Conservation (phyloP, 2,329 filamentous ascomycete genomes). For the Fusarium ramigenum region DNA sequence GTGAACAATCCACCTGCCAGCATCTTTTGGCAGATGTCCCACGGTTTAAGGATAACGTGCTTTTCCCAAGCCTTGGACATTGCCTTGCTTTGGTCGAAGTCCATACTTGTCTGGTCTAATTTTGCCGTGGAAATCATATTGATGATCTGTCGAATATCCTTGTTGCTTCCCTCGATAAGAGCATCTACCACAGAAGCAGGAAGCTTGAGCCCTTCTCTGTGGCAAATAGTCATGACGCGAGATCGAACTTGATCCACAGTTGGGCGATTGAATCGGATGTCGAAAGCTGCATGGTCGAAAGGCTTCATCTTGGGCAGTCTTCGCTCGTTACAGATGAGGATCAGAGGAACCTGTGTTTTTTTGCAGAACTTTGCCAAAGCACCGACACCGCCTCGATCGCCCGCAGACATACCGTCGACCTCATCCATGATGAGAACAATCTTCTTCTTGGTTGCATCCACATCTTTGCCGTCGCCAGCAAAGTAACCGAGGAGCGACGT, state of each 20-base stretch:
- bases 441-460: slow-evolving; percentile 87
- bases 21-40: slow-evolving; percentile 97
- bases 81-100: slow-evolving; percentile 85
- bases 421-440: slow-evolving; percentile 98
- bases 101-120: slow-evolving; percentile 81
- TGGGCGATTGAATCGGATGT: slow-evolving; percentile 87
- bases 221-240: slow-evolving; percentile 94
- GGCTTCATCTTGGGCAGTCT: slow-evolving; percentile 97
- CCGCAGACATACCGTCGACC: slow-evolving; percentile 98
- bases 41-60: slow-evolving; percentile 94
- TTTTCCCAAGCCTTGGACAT: slow-evolving; percentile 99
- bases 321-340: slow-evolving; percentile 97
- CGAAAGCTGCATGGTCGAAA: slow-evolving; percentile 86
- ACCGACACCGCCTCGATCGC: slow-evolving; percentile 94
- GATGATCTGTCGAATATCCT: slow-evolving; percentile 96
- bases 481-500: slow-evolving; percentile 94
- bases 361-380: slow-evolving; percentile 94
- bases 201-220: slow-evolving; percentile 88
- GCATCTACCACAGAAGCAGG: slow-evolving; percentile 86
- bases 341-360: slow-evolving; percentile 93
- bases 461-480: slow-evolving; percentile 80
- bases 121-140: slow-evolving; percentile 98
- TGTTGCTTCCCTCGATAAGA: slow-evolving; percentile 92
- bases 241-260: slow-evolving; percentile 91
- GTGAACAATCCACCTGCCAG: slow-evolving; percentile 88